Percentiles rank a stretch among this genome's conserved stretches.
phyloP scores from a whole-genome alignment of 208 protist genomes.

The Trichomonas gallinae region DNA sequence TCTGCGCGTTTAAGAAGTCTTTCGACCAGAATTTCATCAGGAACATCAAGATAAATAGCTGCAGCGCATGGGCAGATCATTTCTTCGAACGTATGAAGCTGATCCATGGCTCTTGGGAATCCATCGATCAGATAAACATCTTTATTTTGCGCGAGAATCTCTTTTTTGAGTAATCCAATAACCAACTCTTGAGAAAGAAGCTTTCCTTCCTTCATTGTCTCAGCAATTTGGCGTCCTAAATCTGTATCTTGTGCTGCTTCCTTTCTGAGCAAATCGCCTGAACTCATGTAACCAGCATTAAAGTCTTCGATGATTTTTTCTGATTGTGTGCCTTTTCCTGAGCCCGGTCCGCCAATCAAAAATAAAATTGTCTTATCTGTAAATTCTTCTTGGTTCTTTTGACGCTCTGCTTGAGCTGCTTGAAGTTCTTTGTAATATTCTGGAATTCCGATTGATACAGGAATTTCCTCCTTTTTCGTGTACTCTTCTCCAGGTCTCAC shows the following conservation, averaged over 20 bases:
- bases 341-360: not conserved
- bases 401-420: not conserved
- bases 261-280: not conserved
- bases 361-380: not conserved
- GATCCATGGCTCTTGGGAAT: not conserved
- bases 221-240: not conserved
- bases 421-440: not conserved
- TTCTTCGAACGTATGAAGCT: not conserved
- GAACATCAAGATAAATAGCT: not conserved
- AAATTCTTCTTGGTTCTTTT: not conserved
- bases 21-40: not conserved
- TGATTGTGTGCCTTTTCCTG: slow-evolving; percentile 4
- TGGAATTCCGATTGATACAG: not conserved
- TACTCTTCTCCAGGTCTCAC: not conserved
- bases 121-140: not conserved
- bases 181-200: not conserved
- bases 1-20: not conserved
- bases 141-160: not conserved
- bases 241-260: not conserved
- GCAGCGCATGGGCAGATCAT: not conserved
- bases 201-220: not conserved
- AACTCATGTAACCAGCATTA: not conserved
- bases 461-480: not conserved
- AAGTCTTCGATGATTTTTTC: not conserved
- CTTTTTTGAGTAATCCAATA: not conserved